Evolutionary conservation across 768 basidiomycete genomes (phyloP).

Genomic region (Termitomyces bulborhizus): DNA sequence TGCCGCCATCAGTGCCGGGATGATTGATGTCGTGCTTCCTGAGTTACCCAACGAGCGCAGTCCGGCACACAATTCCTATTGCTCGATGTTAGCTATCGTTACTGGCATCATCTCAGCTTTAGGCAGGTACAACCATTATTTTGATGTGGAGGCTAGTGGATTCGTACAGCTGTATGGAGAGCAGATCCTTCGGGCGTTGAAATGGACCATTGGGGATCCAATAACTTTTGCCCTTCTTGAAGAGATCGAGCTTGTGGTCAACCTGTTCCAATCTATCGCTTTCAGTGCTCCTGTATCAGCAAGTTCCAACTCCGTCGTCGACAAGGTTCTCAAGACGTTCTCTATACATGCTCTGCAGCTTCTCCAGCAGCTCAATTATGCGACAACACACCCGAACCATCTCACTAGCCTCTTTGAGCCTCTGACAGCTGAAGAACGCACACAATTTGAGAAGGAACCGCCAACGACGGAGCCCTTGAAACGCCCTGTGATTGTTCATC

Average conservation of each 20-base stretch:
- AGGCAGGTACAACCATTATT: constrained; percentile 65
- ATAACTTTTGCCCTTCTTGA: constrained; percentile 74
- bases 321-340: constrained; percentile 65
- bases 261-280: constrained; percentile 72
- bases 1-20: constrained; percentile 66
- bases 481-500: constrained; percentile 63
- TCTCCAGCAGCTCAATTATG: constrained; percentile 85
- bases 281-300: constrained; percentile 41
- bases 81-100: constrained; percentile 76
- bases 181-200: constrained; percentile 70
- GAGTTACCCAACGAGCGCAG: constrained; percentile 73
- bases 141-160: constrained; percentile 80
- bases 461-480: constrained; percentile 56
- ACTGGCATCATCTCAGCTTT: constrained; percentile 63
- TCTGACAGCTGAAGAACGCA: constrained; percentile 68
- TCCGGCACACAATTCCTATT: constrained; percentile 78
- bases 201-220: constrained; percentile 77
- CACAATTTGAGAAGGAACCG: constrained; percentile 60
- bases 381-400: constrained; percentile 86
- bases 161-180: constrained; percentile 81
- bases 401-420: constrained; percentile 79
- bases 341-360: constrained; percentile 63
- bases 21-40: constrained; percentile 58
- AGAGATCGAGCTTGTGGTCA: constrained; percentile 77
- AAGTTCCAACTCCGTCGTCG: constrained; percentile 43